Base-by-base conservation (phyloP, 371 early-diverging fungal genomes). In the Mucor sp. region DNA sequence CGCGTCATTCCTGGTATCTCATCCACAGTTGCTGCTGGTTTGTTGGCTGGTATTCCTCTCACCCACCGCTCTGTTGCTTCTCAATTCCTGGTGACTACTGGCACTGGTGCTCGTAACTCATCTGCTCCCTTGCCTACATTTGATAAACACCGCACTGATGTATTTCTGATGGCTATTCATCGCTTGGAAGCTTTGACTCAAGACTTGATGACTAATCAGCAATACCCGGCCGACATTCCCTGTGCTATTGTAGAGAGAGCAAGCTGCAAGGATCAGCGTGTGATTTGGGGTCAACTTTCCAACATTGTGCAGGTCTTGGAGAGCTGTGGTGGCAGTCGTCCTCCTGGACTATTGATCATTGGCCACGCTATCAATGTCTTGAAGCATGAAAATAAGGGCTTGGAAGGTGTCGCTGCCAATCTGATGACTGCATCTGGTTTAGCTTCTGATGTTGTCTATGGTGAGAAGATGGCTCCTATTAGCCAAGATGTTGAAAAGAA, bases 51-150 rank as follows among this genome's bases (percentile, higher is more conserved):
- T 60, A 93, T 97, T 44, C 95, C 96, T 0, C 82, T 94, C n/a
- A 95, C 96, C 0, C 95, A 94, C 67, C 91, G 96, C 21, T 92
- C 93, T 8, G 88, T 88, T 4, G 94, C 95, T 5, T 93, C 94
- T 61, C 95, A 95, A 68, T 88, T 96, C 62, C 68, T 96, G 41
- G 90, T 97, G 5, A 81, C 90, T 35, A 94, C 95, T 3, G 96
- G 95, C 37, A 91, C 91, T 27, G 88, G 89, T 12, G 75, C 68
- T 17, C 69, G 71, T 14, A 84, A 82, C 57, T 81, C 81, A 3
- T 56, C 74, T 21, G 75, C 77, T 11, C 78, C 82, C 23, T 63
- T 94, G 56, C 96, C 97, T 0, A 67, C 70, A 15, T 93, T 84
- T 74, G 74, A 87, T 47, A 78, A 77, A 2, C 78, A 85, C 21